phyloP scores from a whole-genome alignment of 306 rosid genomes.

The Medicago lupulina region DNA sequence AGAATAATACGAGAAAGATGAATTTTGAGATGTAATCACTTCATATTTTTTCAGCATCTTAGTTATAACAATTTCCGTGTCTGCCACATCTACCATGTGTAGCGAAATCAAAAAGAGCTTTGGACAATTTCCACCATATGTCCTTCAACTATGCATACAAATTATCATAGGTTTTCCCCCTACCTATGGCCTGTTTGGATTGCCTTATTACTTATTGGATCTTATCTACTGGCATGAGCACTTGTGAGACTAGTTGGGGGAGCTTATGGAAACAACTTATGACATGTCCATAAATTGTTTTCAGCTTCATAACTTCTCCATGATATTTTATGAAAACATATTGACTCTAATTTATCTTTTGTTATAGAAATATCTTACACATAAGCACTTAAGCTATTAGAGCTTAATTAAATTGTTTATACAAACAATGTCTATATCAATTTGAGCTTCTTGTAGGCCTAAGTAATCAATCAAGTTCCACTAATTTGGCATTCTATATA shows the following conservation, averaged over 20 bases:
- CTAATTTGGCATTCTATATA: slow-evolving; percentile 1
- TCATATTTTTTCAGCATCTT: no score
- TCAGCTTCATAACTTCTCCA: neutral
- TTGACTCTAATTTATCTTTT: neutral
- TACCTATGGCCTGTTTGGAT: neutral
- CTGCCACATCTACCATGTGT: no score
- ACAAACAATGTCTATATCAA: neutral
- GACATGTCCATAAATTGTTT: neutral
- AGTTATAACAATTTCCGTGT: neutral
- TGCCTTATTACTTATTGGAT: no score
- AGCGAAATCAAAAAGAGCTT: no score
- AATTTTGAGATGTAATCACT: neutral
- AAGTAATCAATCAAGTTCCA: neutral
- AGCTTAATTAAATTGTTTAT: neutral
- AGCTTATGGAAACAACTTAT: neutral
- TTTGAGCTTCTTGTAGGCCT: slow-evolving; percentile 27
- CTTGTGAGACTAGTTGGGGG: neutral
- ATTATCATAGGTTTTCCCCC: neutral
- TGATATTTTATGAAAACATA: neutral
- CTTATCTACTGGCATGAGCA: neutral
- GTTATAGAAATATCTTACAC: neutral
- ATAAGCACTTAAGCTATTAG: neutral
- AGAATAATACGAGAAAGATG: neutral
- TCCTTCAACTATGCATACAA: neutral
- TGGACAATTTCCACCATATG: neutral